Base-by-base conservation (phyloP, 2,329 filamentous ascomycete genomes). In the Acrocalymma vagum region DNA sequence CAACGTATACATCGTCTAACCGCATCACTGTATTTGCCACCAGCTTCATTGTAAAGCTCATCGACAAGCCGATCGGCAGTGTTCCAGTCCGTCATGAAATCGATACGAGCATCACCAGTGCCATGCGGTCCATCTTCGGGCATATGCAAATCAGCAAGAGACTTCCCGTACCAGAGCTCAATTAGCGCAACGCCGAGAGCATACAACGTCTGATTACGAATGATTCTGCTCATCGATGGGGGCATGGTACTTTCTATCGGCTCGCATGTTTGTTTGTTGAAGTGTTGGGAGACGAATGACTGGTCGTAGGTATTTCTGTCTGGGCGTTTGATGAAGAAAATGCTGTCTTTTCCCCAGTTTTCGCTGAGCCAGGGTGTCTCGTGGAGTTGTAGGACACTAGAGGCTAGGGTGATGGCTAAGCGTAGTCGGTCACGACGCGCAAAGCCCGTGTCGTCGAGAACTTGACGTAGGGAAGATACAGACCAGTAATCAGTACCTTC, bases 141-240 rank as follows among this genome's bases (percentile, higher is more conserved):
- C 13, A 38, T 32, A 3, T 51, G 40, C 7, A 68, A 35, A 1
- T 56, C 49, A 4, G 43, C 37, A 3, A 70, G 42, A 3, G 60
- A 32, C 36, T 59, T 48, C 3, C 53, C 48, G 28, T 63, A 57
- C 49, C 63, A 69, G 4, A 72, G 54, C 38, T 71, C 64, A 17
- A 69, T 64, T 3, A 71, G 54, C 10, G 65, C 39, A 2, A 70
- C 42, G 0, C 67, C 66, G 0, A 70, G 44, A 0, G 65, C 59
- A 30, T 68, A 71, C 3, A 71, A 25, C 1, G 62, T 57, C 21
- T 57, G 51, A 26, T 69, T 68, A 1, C 53, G 45, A n/a, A 67
- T 65, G 13, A 61, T 42, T 2, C 49, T 43, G 15, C 28, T 31
- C 33, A 46, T 40, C 13, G 40, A 28, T 5, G 21, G 29, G 7